A percentile compares a stretch with the other conserved stretches of the same genome.
phyloP scores from a whole-genome alignment of 768 basidiomycete species.

The Mycena amicta region DNA sequence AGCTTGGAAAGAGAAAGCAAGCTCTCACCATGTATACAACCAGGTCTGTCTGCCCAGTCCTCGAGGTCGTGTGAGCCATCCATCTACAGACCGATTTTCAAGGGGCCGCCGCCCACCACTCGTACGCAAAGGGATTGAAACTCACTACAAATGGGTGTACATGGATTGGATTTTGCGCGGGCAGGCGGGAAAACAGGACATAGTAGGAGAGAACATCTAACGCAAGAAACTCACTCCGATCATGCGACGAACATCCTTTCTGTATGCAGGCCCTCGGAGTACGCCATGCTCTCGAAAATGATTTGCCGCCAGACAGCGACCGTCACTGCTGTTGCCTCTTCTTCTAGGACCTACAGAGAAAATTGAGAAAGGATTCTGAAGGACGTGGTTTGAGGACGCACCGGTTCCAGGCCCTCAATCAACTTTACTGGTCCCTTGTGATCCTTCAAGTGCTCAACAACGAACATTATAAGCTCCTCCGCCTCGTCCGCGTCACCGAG shows the following conservation, averaged over 20 bases:
- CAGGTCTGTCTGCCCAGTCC: too few relatives aligned
- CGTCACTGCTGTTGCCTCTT: constrained; percentile 83
- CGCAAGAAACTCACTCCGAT: constrained; percentile 11
- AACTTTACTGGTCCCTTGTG: constrained; percentile 84
- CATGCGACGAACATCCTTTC: constrained; percentile 83
- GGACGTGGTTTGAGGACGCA: constrained; percentile 44
- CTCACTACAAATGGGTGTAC: background rate
- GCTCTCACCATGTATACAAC: too few relatives aligned
- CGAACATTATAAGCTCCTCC: constrained; percentile 92
- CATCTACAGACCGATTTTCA: too few relatives aligned
- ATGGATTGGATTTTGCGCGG: background rate
- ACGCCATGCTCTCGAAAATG: constrained; percentile 94
- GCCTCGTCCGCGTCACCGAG: constrained; percentile 87
- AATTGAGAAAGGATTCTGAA: background rate
- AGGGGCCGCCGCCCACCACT: too few relatives aligned
- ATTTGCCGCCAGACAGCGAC: constrained; percentile 87
- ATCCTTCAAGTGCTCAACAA: constrained; percentile 89
- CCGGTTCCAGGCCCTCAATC: constrained; percentile 88
- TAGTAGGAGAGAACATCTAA: background rate
- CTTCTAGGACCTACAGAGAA: constrained; percentile 77
- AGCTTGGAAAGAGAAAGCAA: too few relatives aligned
- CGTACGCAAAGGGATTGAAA: too few relatives aligned
- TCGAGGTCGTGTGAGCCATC: too few relatives aligned
- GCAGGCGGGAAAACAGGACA: background rate
- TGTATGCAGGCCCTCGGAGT: constrained; percentile 85